Conservation (phyloP, 352 stramenopile genomes). For the Globisporangium cederbergense region DNA sequence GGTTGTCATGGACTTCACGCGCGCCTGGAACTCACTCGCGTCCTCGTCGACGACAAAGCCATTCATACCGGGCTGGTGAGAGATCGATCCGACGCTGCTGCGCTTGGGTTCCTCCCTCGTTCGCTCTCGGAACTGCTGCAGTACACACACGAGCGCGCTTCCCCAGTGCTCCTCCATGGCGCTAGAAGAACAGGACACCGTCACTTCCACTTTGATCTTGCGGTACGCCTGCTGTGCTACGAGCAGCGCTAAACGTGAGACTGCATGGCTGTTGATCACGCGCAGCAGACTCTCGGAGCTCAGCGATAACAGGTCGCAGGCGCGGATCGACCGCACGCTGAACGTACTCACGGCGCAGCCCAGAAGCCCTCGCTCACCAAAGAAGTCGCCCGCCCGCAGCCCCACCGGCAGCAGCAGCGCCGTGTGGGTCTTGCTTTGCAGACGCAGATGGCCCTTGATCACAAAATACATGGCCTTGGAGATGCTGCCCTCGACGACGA, state of each 20-base stretch:
- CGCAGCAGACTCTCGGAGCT: slow-evolving; percentile 13
- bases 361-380: slow-evolving; percentile 55
- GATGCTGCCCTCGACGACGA: slow-evolving; percentile 59
- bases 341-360: slow-evolving; percentile 36
- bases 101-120: not conserved
- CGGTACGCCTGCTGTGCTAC: slow-evolving; percentile 8
- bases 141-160: not conserved
- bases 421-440: slow-evolving; percentile 13
- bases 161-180: slow-evolving; percentile 12
- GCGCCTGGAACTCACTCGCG: not conserved
- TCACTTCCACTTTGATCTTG: slow-evolving; percentile 7
- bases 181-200: not conserved
- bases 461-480: slow-evolving; percentile 75
- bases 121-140: not conserved
- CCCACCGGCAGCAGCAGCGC: slow-evolving; percentile 4
- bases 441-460: slow-evolving; percentile 37
- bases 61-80: not conserved
- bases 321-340: slow-evolving; percentile 16
- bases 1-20: not conserved
- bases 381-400: slow-evolving; percentile 36
- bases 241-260: slow-evolving; percentile 1
- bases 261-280: slow-evolving; percentile 4
- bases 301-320: slow-evolving; percentile 20
- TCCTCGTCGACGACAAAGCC: not conserved
- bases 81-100: not conserved